Evolutionary conservation across 208 protist genomes (phyloP).

Genomic region (Trypanosoma lewisi): DNA sequence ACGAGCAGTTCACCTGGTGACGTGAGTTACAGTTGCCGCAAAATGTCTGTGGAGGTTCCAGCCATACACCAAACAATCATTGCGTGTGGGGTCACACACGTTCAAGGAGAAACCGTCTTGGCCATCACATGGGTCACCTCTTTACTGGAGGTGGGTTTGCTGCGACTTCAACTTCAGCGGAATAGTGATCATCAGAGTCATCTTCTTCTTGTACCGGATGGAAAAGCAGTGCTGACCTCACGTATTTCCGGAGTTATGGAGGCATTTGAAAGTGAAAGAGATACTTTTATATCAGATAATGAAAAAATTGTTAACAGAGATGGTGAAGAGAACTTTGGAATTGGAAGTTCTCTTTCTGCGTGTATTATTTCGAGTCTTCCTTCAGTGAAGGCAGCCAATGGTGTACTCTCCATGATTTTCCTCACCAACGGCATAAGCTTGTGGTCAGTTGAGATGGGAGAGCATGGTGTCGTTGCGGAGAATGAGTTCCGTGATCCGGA

Average conservation of each 20-base stretch:
- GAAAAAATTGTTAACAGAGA: neutral
- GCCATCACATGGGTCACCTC: constrained; percentile 61
- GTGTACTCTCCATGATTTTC: constrained; percentile 36
- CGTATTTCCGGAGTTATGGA: constrained; percentile 25
- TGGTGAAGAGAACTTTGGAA: neutral
- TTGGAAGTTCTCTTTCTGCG: constrained; percentile 5
- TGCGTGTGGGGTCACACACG: constrained; percentile 63
- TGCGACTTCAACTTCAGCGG: constrained; percentile 58
- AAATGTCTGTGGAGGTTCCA: constrained; percentile 66
- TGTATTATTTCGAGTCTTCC: constrained; percentile 20
- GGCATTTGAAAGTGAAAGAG: constrained; percentile 22
- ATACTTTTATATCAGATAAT: neutral
- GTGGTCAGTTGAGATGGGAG: constrained; percentile 56
- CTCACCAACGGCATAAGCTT: constrained; percentile 58
- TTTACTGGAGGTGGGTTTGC: constrained; percentile 30
- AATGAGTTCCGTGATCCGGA: constrained; percentile 24
- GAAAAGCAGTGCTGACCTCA: constrained; percentile 38
- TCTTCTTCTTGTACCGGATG: constrained; percentile 47
- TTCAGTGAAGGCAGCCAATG: neutral
- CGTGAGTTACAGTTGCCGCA: constrained; percentile 46
- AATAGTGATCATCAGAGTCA: constrained; percentile 45
- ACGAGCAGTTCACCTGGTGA: constrained; percentile 47
- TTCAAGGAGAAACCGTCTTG: constrained; percentile 41
- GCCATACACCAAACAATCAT: constrained; percentile 35
- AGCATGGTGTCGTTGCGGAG: constrained; percentile 40